These are phyloP conservation scores for Tolypocladium inflatum DNA, from an alignment of 2,329 filamentous ascomycete genomes.

Conservation along the genomic window DNA sequence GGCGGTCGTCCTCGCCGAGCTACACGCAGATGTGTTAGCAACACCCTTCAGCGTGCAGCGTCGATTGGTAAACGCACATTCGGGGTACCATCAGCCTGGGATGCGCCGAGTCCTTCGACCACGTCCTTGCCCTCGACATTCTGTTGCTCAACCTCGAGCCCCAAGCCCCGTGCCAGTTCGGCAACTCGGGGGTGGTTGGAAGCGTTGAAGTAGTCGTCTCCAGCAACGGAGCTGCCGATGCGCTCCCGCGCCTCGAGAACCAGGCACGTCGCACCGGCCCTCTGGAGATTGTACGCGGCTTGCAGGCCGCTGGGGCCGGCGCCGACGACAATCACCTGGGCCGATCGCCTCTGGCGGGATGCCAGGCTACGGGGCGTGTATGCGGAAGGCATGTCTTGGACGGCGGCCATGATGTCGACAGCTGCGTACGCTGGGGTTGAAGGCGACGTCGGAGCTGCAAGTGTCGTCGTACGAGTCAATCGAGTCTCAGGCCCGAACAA, in stretches of 20 bases:
- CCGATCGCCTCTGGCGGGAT: conserved; percentile 3
- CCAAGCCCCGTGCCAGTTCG: conserved; percentile 1
- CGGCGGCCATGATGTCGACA: neutral
- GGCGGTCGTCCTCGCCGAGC: conserved; percentile 7
- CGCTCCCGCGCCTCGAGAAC: conserved; percentile 9
- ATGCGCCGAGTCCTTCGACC: neutral
- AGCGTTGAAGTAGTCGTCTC: neutral
- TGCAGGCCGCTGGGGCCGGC: conserved; percentile 14
- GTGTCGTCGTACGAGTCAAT: neutral
- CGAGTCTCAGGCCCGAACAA: neutral
- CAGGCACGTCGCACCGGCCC: conserved; percentile 12
- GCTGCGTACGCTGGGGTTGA: neutral
- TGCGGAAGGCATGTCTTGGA: neutral
- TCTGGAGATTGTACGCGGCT: conserved; percentile 11
- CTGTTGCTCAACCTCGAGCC: neutral
- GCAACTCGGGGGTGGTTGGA: neutral
- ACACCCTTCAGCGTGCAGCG: neutral
- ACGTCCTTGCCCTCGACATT: neutral
- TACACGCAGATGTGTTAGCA: neutral
- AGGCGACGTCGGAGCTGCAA: neutral
- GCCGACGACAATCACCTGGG: conserved; percentile 15
- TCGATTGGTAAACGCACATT: neutral
- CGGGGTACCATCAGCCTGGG: neutral
- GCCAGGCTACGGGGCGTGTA: conserved; percentile 1
- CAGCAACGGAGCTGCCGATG: neutral